A percentile compares a stretch with the other conserved stretches of the same genome.
phyloP scores from a whole-genome alignment of 441 rosid genomes.

The Arabidopsis hybrid region DNA sequence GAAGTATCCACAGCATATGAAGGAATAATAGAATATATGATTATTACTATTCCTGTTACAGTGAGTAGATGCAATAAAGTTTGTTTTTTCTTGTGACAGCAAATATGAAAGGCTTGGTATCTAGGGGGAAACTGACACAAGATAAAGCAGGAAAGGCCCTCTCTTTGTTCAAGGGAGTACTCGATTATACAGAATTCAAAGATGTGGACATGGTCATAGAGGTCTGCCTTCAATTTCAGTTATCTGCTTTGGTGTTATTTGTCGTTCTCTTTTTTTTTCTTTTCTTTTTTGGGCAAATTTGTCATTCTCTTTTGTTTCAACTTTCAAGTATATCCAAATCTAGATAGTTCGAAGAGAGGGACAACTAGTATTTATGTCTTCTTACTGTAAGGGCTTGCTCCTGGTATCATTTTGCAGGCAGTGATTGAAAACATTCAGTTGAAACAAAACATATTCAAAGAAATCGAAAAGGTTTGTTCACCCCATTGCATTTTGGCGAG shows the following conservation, averaged over 20 bases:
- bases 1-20: conserved; percentile 20
- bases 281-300: too few relatives aligned
- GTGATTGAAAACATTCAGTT: conserved; percentile 81
- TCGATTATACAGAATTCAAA: conserved; percentile 82
- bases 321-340: conserved; percentile 29
- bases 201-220: conserved; percentile 98
- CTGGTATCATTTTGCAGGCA: conserved; percentile 66
- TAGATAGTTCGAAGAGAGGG: conserved; percentile 2
- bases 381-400: conserved; percentile 16
- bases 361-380: conserved; percentile 11
- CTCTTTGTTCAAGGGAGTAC: conserved; percentile 79
- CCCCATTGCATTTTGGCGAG: conserved; percentile 89
- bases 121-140: conserved; percentile 71
- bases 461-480: conserved; percentile 82
- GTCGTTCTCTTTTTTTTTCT: too few relatives aligned
- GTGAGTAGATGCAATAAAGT: conserved; percentile 17
- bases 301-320: conserved; percentile 33
- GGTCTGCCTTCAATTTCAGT: conserved; percentile 52
- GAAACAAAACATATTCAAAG: conserved; percentile 88
- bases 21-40: not conserved
- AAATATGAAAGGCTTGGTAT: conserved; percentile 75
- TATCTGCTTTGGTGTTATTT: conserved; percentile 22
- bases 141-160: conserved; percentile 82
- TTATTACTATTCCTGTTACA: not conserved
- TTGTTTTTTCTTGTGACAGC: conserved; percentile 52